Evolutionary conservation across 495 filamentous ascomycete genomes (phyloP).

Genomic region (Achaetomiella virescens): DNA sequence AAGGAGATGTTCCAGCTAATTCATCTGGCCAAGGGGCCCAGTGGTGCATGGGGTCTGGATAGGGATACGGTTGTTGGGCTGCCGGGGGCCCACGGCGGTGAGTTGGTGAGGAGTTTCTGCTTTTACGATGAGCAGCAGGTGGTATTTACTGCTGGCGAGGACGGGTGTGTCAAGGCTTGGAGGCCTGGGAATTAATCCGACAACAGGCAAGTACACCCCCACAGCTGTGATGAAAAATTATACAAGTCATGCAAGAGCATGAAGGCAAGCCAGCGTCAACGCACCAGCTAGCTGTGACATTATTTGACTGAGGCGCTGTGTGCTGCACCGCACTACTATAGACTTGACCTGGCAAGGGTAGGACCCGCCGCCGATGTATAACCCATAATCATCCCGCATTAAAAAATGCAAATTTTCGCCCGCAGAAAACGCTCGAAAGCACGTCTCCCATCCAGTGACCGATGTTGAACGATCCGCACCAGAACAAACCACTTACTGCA

Average conservation of each 20-base stretch:
- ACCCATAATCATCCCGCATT: constrained; percentile 1
- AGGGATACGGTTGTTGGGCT: constrained; percentile 57
- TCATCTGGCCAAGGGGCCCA: constrained; percentile 49
- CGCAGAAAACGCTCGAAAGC: background rate
- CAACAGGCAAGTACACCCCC: background rate
- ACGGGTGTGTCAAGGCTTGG: constrained; percentile 67
- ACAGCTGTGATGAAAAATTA: background rate
- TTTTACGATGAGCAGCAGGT: constrained; percentile 63
- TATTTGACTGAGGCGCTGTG: background rate
- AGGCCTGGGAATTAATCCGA: constrained; percentile 25
- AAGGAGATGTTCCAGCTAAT: constrained; percentile 61
- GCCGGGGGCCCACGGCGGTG: constrained; percentile 72
- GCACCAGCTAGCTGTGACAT: background rate
- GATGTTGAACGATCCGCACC: background rate
- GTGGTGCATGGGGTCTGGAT: constrained; percentile 54
- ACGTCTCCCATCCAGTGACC: background rate
- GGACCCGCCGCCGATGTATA: constrained; percentile 17
- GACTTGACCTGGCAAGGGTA: constrained; percentile 17
- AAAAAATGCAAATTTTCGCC: constrained; percentile 2
- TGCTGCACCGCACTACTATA: constrained; percentile 4
- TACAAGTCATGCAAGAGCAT: background rate
- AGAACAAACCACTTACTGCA: constrained; percentile 38
- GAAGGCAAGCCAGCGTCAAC: background rate
- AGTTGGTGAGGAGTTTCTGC: constrained; percentile 75
- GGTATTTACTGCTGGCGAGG: constrained; percentile 74